Conservation (phyloP, 805 yeast genomes). For the Myxozyma vanderwaltii region DNA sequence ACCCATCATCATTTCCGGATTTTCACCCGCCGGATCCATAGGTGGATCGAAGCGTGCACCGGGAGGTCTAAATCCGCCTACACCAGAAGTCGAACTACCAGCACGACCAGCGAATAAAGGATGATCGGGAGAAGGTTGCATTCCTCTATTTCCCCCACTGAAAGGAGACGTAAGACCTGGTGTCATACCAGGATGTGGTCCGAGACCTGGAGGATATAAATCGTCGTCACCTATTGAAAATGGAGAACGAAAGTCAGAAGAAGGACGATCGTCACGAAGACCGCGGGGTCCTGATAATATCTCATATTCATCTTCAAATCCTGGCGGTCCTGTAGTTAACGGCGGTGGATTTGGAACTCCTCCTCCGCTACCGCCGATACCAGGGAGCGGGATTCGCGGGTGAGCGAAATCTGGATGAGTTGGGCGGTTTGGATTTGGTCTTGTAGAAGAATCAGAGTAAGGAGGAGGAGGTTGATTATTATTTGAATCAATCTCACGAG, state of each 20-base stretch:
- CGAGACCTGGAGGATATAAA: constrained; percentile 46
- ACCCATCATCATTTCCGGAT: constrained; percentile 17
- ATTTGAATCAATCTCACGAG: constrained; percentile 25
- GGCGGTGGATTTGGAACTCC: constrained; percentile 26
- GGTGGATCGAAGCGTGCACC: constrained; percentile 49
- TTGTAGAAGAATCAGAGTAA: constrained; percentile 12
- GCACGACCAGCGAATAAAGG: constrained; percentile 31
- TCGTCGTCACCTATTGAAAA: constrained; percentile 45
- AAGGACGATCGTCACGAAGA: not conserved
- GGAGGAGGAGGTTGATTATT: constrained; percentile 31
- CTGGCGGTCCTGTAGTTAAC: constrained; percentile 43
- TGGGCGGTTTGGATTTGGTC: constrained; percentile 1
- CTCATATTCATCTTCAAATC: constrained; percentile 50
- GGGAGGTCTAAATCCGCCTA: constrained; percentile 40
- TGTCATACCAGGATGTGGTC: constrained; percentile 41
- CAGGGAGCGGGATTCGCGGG: not conserved
- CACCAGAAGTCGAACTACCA: constrained; percentile 32
- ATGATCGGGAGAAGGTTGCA: constrained; percentile 35
- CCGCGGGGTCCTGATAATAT: constrained; percentile 30
- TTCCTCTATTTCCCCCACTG: constrained; percentile 28
- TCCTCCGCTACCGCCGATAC: not conserved
- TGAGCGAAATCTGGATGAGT: constrained; percentile 5
- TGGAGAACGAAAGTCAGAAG: constrained; percentile 21
- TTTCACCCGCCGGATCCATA: constrained; percentile 31
- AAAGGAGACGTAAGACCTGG: constrained; percentile 34